Conservation (phyloP, 2,329 filamentous ascomycete species). For the Cercospora sojina region DNA sequence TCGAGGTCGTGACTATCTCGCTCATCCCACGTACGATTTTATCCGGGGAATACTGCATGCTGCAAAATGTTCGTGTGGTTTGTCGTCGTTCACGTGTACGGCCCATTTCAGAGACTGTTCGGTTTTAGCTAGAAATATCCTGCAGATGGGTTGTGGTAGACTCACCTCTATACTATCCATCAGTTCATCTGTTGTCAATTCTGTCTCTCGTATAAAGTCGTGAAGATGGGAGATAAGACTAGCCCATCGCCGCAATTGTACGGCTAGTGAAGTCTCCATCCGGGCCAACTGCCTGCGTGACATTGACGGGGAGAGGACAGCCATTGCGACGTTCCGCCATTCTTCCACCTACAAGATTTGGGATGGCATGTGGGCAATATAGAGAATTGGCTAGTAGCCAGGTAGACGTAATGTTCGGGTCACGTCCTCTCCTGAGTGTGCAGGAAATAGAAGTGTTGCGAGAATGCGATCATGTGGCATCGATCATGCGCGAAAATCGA, state of each 20-base stretch:
- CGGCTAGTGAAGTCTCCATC: not conserved
- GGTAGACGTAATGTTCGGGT: not conserved
- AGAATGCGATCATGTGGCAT: too few relatives aligned
- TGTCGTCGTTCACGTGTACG: not conserved
- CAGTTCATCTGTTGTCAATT: not conserved
- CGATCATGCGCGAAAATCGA: too few relatives aligned
- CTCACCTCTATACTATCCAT: not conserved
- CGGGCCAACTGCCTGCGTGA: not conserved
- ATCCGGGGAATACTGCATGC: not conserved
- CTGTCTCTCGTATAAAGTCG: not conserved
- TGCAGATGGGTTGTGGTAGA: not conserved
- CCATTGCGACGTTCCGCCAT: not conserved
- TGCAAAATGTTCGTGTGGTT: not conserved
- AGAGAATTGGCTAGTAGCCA: not conserved
- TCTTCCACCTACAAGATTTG: not conserved
- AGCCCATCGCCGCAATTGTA: not conserved
- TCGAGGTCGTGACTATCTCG: not conserved
- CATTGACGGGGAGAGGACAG: not conserved
- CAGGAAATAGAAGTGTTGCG: not conserved
- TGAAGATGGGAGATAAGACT: not conserved
- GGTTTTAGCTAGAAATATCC: not conserved
- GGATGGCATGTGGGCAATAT: not conserved
- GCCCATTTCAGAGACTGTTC: not conserved
- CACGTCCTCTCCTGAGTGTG: not conserved
- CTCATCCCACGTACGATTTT: not conserved